phyloP scores from a whole-genome alignment of 441 rosid genomes.

The Kokia cookei region DNA sequence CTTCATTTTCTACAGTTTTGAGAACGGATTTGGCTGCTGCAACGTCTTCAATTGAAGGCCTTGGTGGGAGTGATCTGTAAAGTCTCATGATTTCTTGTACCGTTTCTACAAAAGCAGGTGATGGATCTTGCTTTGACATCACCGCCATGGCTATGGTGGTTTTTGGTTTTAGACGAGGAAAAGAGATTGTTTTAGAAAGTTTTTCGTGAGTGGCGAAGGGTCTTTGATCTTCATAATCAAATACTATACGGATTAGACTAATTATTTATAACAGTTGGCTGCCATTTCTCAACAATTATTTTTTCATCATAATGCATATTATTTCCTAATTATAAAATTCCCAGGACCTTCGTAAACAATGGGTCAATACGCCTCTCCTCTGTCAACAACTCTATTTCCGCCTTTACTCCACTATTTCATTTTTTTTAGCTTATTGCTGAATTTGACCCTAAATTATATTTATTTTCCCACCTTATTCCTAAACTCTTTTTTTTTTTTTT shows the following conservation, averaged over 20 bases:
- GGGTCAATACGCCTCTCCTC: too few relatives aligned
- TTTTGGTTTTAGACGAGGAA: not conserved
- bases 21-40: constrained; percentile 57
- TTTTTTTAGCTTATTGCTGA: too few relatives aligned
- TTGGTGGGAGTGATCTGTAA: constrained; percentile 51
- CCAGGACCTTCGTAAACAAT: too few relatives aligned
- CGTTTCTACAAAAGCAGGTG: constrained; percentile 36
- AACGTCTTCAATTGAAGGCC: constrained; percentile 54
- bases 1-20: constrained; percentile 32
- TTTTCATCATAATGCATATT: not conserved
- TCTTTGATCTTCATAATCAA: not conserved
- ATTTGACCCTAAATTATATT: too few relatives aligned
- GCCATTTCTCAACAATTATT: not conserved
- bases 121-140: constrained; percentile 18
- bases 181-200: not conserved
- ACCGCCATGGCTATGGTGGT: constrained; percentile 21
- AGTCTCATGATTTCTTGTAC: constrained; percentile 48
- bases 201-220: not conserved
- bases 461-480: too few relatives aligned
- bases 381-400: too few relatives aligned
- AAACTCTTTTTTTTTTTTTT: too few relatives aligned
- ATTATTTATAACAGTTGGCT: not conserved
- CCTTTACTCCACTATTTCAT: too few relatives aligned
- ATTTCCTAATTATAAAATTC: too few relatives aligned
- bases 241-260: not conserved